Base-by-base conservation (phyloP, 257 asterid species). In the Solanum phureja region DNA sequence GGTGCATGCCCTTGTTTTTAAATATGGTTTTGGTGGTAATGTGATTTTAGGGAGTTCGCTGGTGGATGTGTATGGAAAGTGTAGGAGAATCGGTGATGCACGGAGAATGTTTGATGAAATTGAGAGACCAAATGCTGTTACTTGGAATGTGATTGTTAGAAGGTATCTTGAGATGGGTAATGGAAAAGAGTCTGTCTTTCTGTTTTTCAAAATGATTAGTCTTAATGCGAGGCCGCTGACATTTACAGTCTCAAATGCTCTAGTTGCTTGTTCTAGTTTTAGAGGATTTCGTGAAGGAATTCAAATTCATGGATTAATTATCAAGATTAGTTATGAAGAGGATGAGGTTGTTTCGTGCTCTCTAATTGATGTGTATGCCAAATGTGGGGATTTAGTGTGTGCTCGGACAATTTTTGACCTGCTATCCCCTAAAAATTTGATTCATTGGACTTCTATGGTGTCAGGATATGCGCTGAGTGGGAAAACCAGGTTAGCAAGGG, bases 121-220 rank as follows among this genome's bases (percentile, higher is more conserved):
- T 87, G 89, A 88, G 93, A 88, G 89, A 24, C 96, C 96, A 40
- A 94, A 96, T 86, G 90, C 83, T 11, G 90, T 96, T 38, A 90
- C 98, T 21, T 96, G 98, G 99, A 95, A 96, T 91, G 98, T 96
- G 88, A 96, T 96, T 62, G 88, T 96, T 83, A 92, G 98, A 82
- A 94, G 98, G 95, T 95, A 94, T 90, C 90, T 94, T 81, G 98
- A 96, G 82, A 74, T 89, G 88, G 96, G 93, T n/a, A 87, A 89
- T 37, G 96, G 95, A 82, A 87, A 76, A 46, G 94, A 93, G 88
- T 95, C 95, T 1, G 87, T 93, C 72, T 72, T 83, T 72, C 88
- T 94, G 96, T 96, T 96, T 87, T 87, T 88, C 74, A 89, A 89
- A 83, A 94, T 95, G 98, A 77, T 95, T 58, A 83, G 92, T 88